phyloP scores from a whole-genome alignment of 345 rosid species.

The Anastatica hierochuntica region DNA sequence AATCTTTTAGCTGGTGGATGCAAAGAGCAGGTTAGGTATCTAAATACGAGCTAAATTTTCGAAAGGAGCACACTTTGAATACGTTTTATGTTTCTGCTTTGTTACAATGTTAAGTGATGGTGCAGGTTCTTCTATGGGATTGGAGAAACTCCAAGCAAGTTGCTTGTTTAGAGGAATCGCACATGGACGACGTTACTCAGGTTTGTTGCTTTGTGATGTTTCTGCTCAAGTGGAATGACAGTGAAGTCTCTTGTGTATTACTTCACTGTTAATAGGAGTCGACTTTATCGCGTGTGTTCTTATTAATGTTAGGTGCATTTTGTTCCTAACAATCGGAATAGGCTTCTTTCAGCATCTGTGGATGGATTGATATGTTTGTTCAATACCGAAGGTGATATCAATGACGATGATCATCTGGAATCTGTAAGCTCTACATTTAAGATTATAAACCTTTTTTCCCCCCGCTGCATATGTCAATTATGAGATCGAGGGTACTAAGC shows the following conservation, averaged over 20 bases:
- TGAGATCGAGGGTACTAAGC: neutral
- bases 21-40: constrained; percentile 59
- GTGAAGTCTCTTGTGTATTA: too few species aligned
- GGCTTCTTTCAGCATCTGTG: constrained; percentile 77
- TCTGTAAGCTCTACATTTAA: too few species aligned
- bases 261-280: too few species aligned
- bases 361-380: constrained; percentile 88
- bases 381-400: constrained; percentile 66
- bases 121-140: constrained; percentile 79
- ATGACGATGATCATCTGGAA: constrained; percentile 83
- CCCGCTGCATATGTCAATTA: neutral
- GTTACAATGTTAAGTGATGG: neutral
- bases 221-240: too few species aligned
- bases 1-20: constrained; percentile 80
- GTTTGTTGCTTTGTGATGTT: constrained; percentile 20
- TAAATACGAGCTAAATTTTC: neutral
- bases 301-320: constrained; percentile 54
- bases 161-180: constrained; percentile 87
- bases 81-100: neutral
- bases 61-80: neutral
- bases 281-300: neutral
- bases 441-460: too few species aligned
- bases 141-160: constrained; percentile 91
- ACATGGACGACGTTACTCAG: constrained; percentile 88
- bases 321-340: constrained; percentile 51